These are phyloP conservation scores for Microdochium bolleyi DNA, from an alignment of 2,329 filamentous ascomycete genomes.

Conservation along the genomic window DNA sequence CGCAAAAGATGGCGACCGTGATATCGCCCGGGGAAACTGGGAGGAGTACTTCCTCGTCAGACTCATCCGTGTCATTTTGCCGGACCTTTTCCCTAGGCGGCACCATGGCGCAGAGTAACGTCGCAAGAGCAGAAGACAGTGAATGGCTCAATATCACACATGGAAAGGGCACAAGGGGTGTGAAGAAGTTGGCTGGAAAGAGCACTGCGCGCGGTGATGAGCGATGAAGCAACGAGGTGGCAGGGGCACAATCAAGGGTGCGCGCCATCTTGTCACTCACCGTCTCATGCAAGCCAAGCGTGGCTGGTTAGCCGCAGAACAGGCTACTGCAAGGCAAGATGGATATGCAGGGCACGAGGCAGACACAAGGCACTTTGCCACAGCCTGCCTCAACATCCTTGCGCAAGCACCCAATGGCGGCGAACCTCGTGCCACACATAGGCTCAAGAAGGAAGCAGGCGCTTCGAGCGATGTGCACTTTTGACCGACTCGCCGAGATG, in stretches of 20 bases:
- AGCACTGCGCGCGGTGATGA: not conserved
- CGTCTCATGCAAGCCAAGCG: not conserved
- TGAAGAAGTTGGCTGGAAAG: not conserved
- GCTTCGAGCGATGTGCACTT: no score
- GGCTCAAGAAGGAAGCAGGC: no score
- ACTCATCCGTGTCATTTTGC: not conserved
- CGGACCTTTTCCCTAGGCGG: not conserved
- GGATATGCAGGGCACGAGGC: not conserved
- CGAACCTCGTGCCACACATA: no score
- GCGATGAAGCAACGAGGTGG: not conserved
- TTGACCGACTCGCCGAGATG: no score
- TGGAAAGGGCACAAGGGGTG: not conserved
- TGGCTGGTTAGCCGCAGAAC: not conserved
- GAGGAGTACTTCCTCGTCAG: conserved; percentile 1
- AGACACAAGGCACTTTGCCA: not conserved
- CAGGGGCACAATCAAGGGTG: not conserved
- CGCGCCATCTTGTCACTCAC: not conserved
- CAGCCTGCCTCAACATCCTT: not conserved
- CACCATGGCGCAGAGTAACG: not conserved
- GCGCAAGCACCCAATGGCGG: no score
- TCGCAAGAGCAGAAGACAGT: not conserved
- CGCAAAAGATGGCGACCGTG: conserved; percentile 7
- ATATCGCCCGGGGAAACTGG: conserved; percentile 1
- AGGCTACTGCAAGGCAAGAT: not conserved
- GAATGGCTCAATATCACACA: not conserved